Base-by-base conservation (phyloP, 805 yeast genomes). In the Myxozyma geophila region DNA sequence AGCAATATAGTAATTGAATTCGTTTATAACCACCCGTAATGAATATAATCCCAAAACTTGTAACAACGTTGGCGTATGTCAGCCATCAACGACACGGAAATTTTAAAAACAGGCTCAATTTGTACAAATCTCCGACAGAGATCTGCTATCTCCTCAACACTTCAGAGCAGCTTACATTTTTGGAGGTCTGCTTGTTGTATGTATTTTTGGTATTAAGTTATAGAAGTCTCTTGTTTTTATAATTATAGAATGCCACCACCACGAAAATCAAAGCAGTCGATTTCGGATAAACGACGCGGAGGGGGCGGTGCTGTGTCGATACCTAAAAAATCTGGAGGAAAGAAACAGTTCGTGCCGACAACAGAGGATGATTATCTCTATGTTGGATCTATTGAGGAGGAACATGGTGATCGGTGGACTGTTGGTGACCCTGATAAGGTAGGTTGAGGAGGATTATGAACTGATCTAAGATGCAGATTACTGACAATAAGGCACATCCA, bases 401-500 rank as follows among this genome's bases (percentile, higher is more conserved):
- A 66, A 41, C 69, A 65, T 36, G 70, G 70, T 10, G 69, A 66
- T 35, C 50, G 70, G 21, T 66, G 70, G 70, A 39, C 46, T 8
- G 51, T 35, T 10, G 53, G 60, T 46, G 70, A 66, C 50, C 69
- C 69, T 3, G 67, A 61, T 3, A 66, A 66, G 60, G 68, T 63
- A 48, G 7, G 19, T 13, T 28, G 28, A 28, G 28, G 28, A 43
- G 9, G 2, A 13, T 13, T 13, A 4, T 4, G 19, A n/a, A 43
- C 41, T 39, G 41, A 28, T 28, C 28, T 28, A 28, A 28, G 28
- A 43, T 2, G 47, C 15, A 8, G 17, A 43, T n/a, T 4, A 46
- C 52, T 33, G 36, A 12, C n/a, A 19, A 12, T 37, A 9, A 17
- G 9, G 41, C 17, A 9, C 17, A 4, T 3, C n/a, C 17, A 48